A percentile compares a stretch with the other conserved stretches of the same genome.
These are phyloP conservation scores for Rhododendron mucronatum DNA, from an alignment of 148 eudicot species.

Conservation along the genomic window DNA sequence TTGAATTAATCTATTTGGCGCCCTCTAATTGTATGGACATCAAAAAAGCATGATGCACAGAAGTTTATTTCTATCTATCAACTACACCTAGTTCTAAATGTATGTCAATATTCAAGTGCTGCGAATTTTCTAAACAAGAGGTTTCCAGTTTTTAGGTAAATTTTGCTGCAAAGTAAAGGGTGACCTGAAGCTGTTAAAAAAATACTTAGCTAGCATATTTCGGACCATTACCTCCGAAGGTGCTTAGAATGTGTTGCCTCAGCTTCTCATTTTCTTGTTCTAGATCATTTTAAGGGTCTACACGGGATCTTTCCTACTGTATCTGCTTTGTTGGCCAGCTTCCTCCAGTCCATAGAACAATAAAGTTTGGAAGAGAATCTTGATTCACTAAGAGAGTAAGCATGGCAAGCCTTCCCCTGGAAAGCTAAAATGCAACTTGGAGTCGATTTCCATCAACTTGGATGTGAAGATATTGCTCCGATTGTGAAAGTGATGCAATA, in stretches of 20 bases:
- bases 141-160: background rate
- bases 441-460: background rate
- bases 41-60: background rate
- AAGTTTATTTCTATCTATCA: background rate
- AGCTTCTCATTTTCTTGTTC: background rate
- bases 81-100: background rate
- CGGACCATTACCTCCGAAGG: background rate
- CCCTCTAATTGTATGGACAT: background rate
- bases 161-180: constrained; percentile 1
- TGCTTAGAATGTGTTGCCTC: background rate
- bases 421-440: background rate
- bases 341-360: background rate
- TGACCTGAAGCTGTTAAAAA: background rate
- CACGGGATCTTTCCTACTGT: background rate
- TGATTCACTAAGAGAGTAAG: background rate
- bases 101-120: background rate
- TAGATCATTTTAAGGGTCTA: background rate
- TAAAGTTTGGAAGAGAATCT: background rate
- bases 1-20: background rate
- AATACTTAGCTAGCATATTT: background rate
- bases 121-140: background rate
- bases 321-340: background rate
- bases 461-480: background rate
- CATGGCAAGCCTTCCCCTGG: constrained; percentile 1
- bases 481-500: background rate